Evolutionary conservation across 305 asterid genomes (phyloP), one percentile per base, ranked within the genome.

Genomic region (Ilex paraguariensis): DNA sequence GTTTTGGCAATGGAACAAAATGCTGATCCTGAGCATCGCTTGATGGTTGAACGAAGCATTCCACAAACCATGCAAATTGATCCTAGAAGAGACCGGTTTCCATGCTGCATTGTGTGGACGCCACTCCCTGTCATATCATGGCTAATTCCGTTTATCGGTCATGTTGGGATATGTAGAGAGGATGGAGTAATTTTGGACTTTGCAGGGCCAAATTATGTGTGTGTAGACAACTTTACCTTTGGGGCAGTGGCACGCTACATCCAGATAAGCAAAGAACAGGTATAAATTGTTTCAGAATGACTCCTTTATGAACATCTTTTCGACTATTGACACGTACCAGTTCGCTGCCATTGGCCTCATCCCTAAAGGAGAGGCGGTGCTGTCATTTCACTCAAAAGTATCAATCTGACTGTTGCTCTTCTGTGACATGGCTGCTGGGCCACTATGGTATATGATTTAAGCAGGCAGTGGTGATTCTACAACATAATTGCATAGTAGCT

Each of bases 111-210:
- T 63, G 97, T 90, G 61, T 92, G 98, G 97, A 66, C 94, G 39
- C 98, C 98, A 6, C 95, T 92, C 50, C 98, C 97, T 13, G 81
- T 92, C 63, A n/a, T 92, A 12, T 92, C 98, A 1, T 92, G 96
- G 91, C 81, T 92, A 73, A 57, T 82, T 64, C 96, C 96, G 16
- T 84, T 84, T 66, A 77, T 92, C 60, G 97, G 95, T 59, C 97
- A 92, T 75, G 57, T 92, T 48, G 98, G 98, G 48, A 81, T 92
- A 54, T 85, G 97, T 60, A 77, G 95, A 73, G 91, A 87, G 68
- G 95, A 91, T 49, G 98, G 98, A 3, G 91, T 91, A 59, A 84
- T 91, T 59, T 59, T 92, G 81, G 98, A 92, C 68, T 92, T 92
- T 64, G 97, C 94, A 1, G 95, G 97, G 53, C 96, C 96, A 3